phyloP scores from a whole-genome alignment of 225 moss, liverwort and hornwort genomes.

The Straminergon stramineum region DNA sequence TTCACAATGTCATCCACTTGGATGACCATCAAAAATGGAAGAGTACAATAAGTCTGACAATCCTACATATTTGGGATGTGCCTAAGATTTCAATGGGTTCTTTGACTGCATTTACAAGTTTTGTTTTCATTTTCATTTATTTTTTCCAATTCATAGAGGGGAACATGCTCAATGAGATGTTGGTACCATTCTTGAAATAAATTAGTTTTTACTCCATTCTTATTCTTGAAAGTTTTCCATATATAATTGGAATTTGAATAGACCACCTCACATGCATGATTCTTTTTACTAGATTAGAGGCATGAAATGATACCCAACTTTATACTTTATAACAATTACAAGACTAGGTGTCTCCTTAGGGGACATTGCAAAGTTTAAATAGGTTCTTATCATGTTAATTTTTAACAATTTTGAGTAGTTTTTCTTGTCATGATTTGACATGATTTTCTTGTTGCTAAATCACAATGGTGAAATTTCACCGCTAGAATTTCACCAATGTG shows the following conservation, averaged over 20 bases:
- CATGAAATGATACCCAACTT: not conserved
- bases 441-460: too few species aligned
- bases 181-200: not conserved
- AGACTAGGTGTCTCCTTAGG: too few species aligned
- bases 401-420: too few species aligned
- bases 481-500: too few species aligned
- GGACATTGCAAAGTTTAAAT: too few species aligned
- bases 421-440: too few species aligned
- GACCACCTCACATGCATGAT: too few species aligned
- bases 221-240: not conserved
- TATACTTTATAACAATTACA: not conserved
- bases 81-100: not conserved
- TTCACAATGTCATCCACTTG: not conserved
- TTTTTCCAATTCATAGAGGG: not conserved
- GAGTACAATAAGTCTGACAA: not conserved
- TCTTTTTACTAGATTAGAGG: not conserved
- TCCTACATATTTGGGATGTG: not conserved
- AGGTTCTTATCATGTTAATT: too few species aligned
- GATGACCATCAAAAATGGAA: rapidly evolving
- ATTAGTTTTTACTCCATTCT: not conserved
- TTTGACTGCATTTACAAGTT: not conserved
- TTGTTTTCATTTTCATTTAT: not conserved
- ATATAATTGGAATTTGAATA: not conserved
- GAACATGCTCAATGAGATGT: not conserved
- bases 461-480: too few species aligned